Evolutionary conservation across 176 grass and related monocot species (phyloP), one percentile per base, ranked within the genome.

Genomic region (Oryza punctata): DNA sequence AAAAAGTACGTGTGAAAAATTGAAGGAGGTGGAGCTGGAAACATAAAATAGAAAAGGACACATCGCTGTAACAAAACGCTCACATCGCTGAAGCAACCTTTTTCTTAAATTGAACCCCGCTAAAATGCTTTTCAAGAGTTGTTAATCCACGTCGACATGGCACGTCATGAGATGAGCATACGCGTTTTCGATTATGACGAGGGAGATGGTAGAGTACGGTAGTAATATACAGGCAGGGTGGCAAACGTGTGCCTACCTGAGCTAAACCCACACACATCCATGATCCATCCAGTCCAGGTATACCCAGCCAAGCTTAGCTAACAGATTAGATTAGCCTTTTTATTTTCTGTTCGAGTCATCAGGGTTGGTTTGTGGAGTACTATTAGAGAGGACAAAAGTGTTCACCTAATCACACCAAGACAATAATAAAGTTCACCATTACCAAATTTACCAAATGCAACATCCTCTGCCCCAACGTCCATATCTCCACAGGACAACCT

Each of bases 391-490:
- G 19, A 29, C 43, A 23, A 74, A 65, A 67, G 6, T 10, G 60
- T 54, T 54, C 44, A 74, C 73, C 66, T 2, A 82, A 82, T 50
- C 86, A 63, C 37, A 30, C 63, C 0, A 67, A 15, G 61, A 67
- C 18, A 81, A 11, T 2, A 7, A 47, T 8, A 4, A 65, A 25
- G 11, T 16, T 70, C 50, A 47, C 63, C 59, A 23, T 70, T 69
- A 54, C 29, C 45, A 28, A 28, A 41, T 32, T 19, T 30, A 67
- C 28, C 57, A 61, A 33, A 37, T 5, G 12, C 23, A 10, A 5
- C 78, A 18, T 75, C 37, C 1, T 38, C 37, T 38, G 5, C 37
- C 21, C 47, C 47, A 37, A 76, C 35, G 72, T 59, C 3, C 46
- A 49, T 14, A 49, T 1, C 13, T 15, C 60, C 46, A 43, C 18